phyloP scores from a whole-genome alignment of 2,329 filamentous ascomycete species.

The Colletotrichum tofieldiae region DNA sequence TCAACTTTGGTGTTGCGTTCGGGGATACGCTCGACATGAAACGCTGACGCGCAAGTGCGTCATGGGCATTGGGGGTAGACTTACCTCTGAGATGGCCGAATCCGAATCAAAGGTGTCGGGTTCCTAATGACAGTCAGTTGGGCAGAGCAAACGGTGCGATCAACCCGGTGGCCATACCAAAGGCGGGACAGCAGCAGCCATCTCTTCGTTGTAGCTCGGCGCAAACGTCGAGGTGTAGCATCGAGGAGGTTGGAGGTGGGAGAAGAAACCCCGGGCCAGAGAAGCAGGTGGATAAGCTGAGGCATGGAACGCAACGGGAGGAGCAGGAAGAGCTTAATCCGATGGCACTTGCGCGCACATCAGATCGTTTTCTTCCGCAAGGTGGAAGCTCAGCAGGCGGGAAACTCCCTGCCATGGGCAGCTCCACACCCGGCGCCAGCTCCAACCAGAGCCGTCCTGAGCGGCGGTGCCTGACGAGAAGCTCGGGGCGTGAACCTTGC shows the following conservation, averaged over 20 bases:
- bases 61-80: not conserved
- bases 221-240: not conserved
- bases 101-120: constrained; percentile 38
- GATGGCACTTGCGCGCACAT: constrained; percentile 10
- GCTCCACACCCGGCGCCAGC: too few relatives aligned
- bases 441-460: not conserved
- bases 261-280: not conserved
- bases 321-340: constrained; percentile 21
- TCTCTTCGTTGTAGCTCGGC: not conserved
- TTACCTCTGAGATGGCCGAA: constrained; percentile 32
- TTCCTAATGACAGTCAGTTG: not conserved
- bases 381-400: not conserved
- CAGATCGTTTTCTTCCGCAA: constrained; percentile 14
- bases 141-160: not conserved
- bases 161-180: not conserved
- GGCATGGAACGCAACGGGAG: not conserved
- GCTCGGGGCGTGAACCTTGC: not conserved
- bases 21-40: constrained; percentile 11
- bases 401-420: not conserved
- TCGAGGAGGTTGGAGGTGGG: constrained; percentile 2
- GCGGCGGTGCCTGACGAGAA: not conserved
- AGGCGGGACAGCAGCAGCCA: constrained; percentile 7
- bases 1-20: not conserved
- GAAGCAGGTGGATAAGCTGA: not conserved
- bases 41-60: constrained; percentile 15